Conservation (phyloP, 202 grass and related monocot genomes). For the Setaria viridis region DNA sequence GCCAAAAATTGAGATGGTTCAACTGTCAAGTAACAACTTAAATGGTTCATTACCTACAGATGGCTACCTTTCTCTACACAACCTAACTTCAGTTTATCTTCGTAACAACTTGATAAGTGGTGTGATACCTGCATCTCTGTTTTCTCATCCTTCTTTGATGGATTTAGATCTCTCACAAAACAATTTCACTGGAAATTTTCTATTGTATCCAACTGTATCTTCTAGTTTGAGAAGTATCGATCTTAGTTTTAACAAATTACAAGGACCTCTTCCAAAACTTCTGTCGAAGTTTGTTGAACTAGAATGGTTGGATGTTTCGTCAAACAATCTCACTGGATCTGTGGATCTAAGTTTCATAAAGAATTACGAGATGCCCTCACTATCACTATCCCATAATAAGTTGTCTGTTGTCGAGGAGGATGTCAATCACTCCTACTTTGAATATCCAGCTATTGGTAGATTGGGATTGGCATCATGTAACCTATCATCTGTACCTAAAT, state of each 20-base stretch:
- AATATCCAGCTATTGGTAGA: not conserved
- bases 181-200: slow-evolving; percentile 30
- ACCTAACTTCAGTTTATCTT: slow-evolving; percentile 5
- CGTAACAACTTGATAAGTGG: slow-evolving; percentile 42
- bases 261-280: slow-evolving; percentile 41
- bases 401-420: slow-evolving; percentile 31
- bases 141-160: slow-evolving; percentile 37
- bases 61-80: not conserved
- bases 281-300: slow-evolving; percentile 24
- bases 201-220: slow-evolving; percentile 4
- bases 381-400: slow-evolving; percentile 50
- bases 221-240: not conserved
- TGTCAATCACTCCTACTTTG: not conserved
- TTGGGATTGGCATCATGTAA: slow-evolving; percentile 53
- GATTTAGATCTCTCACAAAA: slow-evolving; percentile 33
- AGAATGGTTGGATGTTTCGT: slow-evolving; percentile 19
- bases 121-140: slow-evolving; percentile 43
- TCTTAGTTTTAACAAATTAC: slow-evolving; percentile 39
- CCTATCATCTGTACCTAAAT: slow-evolving; percentile 39
- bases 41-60: slow-evolving; percentile 24
- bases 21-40: slow-evolving; percentile 32
- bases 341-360: not conserved
- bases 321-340: slow-evolving; percentile 50
- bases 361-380: not conserved
- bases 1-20: not conserved